Base-by-base conservation (phyloP, 805 yeast genomes). In the Saccharomycodes ludwigii region DNA sequence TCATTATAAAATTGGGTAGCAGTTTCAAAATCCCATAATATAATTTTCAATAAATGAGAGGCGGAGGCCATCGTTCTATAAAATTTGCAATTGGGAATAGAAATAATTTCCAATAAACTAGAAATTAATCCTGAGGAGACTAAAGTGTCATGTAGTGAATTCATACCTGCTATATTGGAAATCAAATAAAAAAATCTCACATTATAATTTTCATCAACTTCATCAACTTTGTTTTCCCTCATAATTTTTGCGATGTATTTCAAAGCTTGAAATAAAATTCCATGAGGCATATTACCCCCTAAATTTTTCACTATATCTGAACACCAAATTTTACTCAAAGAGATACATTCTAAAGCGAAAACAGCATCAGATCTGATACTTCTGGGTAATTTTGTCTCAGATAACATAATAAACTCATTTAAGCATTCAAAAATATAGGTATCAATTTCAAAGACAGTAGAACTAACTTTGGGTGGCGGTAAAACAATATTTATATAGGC, bases 281-380 rank as follows among this genome's bases (percentile, higher is more conserved):
- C 96, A 53, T 86, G 95, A 38, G 76, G 73, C 24, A 86, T 84
- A 49, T 83, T 83, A 7, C 91, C 95, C 14, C 91, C 83, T 40
- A 85, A 52, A 9, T 81, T 74, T 36, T 84, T 66, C 32, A 85
- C 63, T 15, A 86, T 64, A 41, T 85, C 95, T 30, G 76, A 64
- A 12, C 86, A 76, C 71, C 85, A 78, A 4, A 66, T 66, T 29
- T 73, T 72, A 44, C 73, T 74, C 14, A 68, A 59, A 1, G 94
- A 68, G 5, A 83, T 71, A 39, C 76, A 70, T 39, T 79, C 80
- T 32, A 86, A 60, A 0, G 86, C 69, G 37, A 73, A 70, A 30
- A 76, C 51, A 2, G 88, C 81, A 25, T 75, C 67, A 26, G 67
- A 54, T 36, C 76, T 66, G 2, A 81, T 61, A 2, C 63, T 68